Percentiles rank a stretch among this genome's conserved stretches.
phyloP scores from a whole-genome alignment of 306 rosid genomes.

The Quercus ilex region DNA sequence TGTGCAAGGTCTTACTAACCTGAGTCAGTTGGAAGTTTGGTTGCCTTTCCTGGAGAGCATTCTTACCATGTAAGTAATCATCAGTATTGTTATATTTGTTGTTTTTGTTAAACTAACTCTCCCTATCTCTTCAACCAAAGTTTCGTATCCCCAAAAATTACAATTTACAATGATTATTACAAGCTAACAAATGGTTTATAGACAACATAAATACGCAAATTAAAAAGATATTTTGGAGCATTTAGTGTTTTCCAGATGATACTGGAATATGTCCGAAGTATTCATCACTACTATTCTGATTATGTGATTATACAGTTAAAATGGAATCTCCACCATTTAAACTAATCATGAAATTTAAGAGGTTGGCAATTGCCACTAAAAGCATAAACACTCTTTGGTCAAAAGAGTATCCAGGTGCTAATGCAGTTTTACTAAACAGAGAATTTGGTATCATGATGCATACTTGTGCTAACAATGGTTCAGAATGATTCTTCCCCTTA shows the following conservation, averaged over 20 bases:
- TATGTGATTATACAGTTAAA: background rate
- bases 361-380: background rate
- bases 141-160: background rate
- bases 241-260: background rate
- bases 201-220: background rate
- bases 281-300: background rate
- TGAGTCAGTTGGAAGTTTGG: constrained; percentile 69
- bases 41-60: constrained; percentile 80
- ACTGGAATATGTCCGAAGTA: background rate
- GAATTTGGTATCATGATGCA: background rate
- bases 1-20: constrained; percentile 80
- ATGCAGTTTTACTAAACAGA: background rate
- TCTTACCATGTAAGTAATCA: constrained; percentile 69
- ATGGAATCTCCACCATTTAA: background rate
- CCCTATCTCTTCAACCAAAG: constrained; percentile 8
- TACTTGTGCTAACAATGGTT: background rate
- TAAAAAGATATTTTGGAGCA: background rate
- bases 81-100: constrained; percentile 2
- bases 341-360: background rate
- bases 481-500: background rate
- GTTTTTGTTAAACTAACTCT: background rate
- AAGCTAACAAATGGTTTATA: background rate
- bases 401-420: background rate
- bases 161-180: background rate
- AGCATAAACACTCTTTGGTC: background rate